Percentiles rank a stretch among this genome's conserved stretches.
Conservation (phyloP, 164 flowering plant genomes). For the Magnolia officinalis region DNA sequence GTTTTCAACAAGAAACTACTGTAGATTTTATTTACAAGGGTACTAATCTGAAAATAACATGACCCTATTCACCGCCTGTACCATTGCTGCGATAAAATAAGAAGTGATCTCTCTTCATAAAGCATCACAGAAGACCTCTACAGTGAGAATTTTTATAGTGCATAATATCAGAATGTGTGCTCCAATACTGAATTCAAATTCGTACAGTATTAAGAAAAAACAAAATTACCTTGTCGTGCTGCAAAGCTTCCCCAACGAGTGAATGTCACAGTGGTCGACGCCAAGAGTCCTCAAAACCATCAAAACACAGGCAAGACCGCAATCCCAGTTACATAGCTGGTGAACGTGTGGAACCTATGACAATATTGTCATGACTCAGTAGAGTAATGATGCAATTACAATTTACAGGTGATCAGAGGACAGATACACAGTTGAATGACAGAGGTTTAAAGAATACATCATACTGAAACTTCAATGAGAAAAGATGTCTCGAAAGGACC, state of each 20-base stretch:
- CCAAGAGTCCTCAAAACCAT: slow-evolving; percentile 86
- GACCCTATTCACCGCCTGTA: not conserved
- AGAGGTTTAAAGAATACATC: not conserved
- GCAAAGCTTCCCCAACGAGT: slow-evolving; percentile 58
- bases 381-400: not conserved
- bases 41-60: not conserved
- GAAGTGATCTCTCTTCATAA: not conserved
- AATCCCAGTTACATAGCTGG: slow-evolving; percentile 84
- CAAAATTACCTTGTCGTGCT: slow-evolving; percentile 61
- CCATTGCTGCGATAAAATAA: not conserved
- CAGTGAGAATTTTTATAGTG: too few species aligned
- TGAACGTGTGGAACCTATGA: slow-evolving; percentile 81
- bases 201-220: not conserved
- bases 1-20: too few species aligned
- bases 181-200: not conserved
- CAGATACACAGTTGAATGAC: not conserved
- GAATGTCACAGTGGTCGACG: slow-evolving; percentile 39
- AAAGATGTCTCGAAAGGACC: slow-evolving; percentile 20
- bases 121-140: too few species aligned
- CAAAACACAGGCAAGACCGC: slow-evolving; percentile 92
- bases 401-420: not conserved
- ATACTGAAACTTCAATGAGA: not conserved
- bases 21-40: not conserved
- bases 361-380: slow-evolving; percentile 7
- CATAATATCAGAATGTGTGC: not conserved